phyloP scores from a whole-genome alignment of 2,329 filamentous ascomycete species.

The Periconia sp. region DNA sequence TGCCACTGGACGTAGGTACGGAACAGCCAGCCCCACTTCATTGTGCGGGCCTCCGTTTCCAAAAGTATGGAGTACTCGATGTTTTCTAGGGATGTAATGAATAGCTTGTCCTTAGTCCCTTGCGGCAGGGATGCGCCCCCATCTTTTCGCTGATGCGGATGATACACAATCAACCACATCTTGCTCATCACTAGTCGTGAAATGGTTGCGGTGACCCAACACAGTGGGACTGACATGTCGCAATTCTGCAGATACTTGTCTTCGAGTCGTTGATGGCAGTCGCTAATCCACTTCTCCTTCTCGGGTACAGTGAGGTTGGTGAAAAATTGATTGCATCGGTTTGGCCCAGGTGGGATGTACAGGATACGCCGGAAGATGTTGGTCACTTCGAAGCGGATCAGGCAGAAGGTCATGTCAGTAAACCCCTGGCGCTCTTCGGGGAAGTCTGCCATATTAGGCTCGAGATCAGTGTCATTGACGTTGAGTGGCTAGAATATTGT shows the following conservation, averaged over 20 bases:
- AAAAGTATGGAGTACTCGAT: constrained; percentile 73
- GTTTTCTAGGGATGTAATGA: constrained; percentile 75
- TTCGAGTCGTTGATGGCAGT: constrained; percentile 55
- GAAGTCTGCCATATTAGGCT: constrained; percentile 55
- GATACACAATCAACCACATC: constrained; percentile 78
- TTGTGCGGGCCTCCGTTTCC: constrained; percentile 66
- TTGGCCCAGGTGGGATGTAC: constrained; percentile 51
- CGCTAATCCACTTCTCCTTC: constrained; percentile 58
- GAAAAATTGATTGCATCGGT: constrained; percentile 51
- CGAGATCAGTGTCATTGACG: constrained; percentile 61
- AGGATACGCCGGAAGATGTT: constrained; percentile 55
- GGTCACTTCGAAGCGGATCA: constrained; percentile 61
- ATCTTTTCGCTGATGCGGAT: constrained; percentile 70
- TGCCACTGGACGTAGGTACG: constrained; percentile 71
- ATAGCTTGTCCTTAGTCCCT: constrained; percentile 71
- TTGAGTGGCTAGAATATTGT: constrained; percentile 59
- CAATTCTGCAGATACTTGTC: constrained; percentile 57
- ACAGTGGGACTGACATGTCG: constrained; percentile 64
- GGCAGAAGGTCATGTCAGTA: constrained; percentile 63
- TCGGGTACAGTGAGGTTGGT: constrained; percentile 52
- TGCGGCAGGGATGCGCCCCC: constrained; percentile 61
- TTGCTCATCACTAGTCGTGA: constrained; percentile 77
- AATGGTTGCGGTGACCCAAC: constrained; percentile 73
- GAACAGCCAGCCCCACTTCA: constrained; percentile 71
- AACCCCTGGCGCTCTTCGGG: constrained; percentile 58